Conservation (phyloP, 75 land plant genomes). For the Gnetum montanum region DNA sequence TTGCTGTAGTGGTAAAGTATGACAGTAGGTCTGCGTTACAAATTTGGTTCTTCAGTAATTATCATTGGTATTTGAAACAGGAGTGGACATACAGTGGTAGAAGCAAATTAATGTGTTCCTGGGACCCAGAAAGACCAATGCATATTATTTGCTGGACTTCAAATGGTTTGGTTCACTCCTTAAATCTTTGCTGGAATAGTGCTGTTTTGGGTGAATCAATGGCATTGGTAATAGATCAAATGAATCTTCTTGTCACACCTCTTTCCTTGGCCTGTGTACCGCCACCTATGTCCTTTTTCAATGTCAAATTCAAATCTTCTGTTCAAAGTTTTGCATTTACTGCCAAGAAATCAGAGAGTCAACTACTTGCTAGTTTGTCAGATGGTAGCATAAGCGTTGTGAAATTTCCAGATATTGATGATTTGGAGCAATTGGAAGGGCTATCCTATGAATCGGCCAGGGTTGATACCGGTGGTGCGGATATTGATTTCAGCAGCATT, state of each 20-base stretch:
- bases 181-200: slow-evolving; percentile 67
- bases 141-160: slow-evolving; percentile 69
- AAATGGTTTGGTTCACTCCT: slow-evolving; percentile 33
- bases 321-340: slow-evolving; percentile 49
- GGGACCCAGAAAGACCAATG: slow-evolving; percentile 86
- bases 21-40: slow-evolving; percentile 52
- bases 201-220: slow-evolving; percentile 61
- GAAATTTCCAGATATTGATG: slow-evolving; percentile 42
- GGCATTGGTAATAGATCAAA: slow-evolving; percentile 76
- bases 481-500: slow-evolving; percentile 19
- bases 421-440: slow-evolving; percentile 71
- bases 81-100: slow-evolving; percentile 63
- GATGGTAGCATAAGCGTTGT: slow-evolving; percentile 61
- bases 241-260: slow-evolving; percentile 61
- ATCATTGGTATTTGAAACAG: slow-evolving; percentile 97
- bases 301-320: slow-evolving; percentile 51
- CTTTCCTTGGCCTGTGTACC: slow-evolving; percentile 65
- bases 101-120: slow-evolving; percentile 48
- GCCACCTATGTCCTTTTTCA: slow-evolving; percentile 82
- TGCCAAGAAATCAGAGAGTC: slow-evolving; percentile 16
- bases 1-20: slow-evolving; percentile 55
- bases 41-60: slow-evolving; percentile 88
- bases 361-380: slow-evolving; percentile 54
- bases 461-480: slow-evolving; percentile 12
- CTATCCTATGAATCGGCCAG: slow-evolving; percentile 29